phyloP scores from a whole-genome alignment of 805 yeast genomes.

The Candida corydali region DNA sequence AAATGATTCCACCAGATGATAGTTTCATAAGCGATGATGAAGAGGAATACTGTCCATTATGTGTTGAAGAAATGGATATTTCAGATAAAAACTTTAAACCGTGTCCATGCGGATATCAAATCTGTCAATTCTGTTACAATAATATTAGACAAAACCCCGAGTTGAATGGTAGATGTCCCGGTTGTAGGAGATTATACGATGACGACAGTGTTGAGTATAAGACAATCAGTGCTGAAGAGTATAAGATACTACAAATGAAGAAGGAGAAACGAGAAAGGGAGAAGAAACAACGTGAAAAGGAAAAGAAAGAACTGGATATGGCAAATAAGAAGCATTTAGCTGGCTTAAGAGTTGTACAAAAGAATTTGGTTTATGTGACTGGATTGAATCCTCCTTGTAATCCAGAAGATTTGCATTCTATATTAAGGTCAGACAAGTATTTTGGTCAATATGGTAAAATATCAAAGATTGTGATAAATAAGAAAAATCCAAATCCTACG shows the following conservation, averaged over 20 bases:
- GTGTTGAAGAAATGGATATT: constrained; percentile 97
- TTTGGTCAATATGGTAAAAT: constrained; percentile 99
- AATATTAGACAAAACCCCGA: constrained; percentile 95
- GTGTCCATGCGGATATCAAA: constrained; percentile 99
- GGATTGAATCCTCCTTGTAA: constrained; percentile 86
- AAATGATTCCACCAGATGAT: constrained; percentile 40
- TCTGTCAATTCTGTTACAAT: constrained; percentile 97
- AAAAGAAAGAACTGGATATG: constrained; percentile 84
- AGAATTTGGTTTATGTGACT: constrained; percentile 92
- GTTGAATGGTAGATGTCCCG: constrained; percentile 94
- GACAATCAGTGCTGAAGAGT: constrained; percentile 79
- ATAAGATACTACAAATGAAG: constrained; percentile 74
- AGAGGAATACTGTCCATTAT: constrained; percentile 84
- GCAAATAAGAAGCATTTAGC: constrained; percentile 84
- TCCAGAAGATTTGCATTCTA: constrained; percentile 77
- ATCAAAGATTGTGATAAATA: constrained; percentile 87
- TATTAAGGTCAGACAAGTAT: constrained; percentile 83
- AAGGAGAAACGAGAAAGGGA: constrained; percentile 79
- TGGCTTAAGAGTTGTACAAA: constrained; percentile 97
- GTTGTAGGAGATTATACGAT: constrained; percentile 90
- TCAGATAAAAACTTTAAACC: constrained; percentile 96
- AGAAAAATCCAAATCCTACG: constrained; percentile 52
- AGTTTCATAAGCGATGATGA: constrained; percentile 73
- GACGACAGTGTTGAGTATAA: constrained; percentile 90
- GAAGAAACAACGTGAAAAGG: constrained; percentile 83